Base-by-base conservation (phyloP, 148 eudicot genomes). In the Silene latifolia region DNA sequence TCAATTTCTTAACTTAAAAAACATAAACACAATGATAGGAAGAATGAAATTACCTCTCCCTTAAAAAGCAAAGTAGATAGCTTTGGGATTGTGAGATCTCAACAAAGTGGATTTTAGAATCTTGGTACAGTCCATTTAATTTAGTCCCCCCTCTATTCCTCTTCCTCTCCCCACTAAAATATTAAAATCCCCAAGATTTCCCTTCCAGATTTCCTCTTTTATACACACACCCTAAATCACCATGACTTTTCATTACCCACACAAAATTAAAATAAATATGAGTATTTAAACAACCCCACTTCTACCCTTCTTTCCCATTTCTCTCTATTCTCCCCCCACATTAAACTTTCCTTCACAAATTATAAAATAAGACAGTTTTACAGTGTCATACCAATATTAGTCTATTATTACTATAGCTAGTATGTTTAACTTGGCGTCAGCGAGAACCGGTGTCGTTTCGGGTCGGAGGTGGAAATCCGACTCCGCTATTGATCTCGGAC, bases 91-190 rank as follows among this genome's bases (percentile, higher is more conserved):
- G 76, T 35, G 57, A 73, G 76, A 73, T 73, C 76, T 73, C 20
- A 71, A 67, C 71, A 83, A 83, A 83, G 86, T 83, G 80, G 86
- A 83, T 73, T 73, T 76, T 63, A 73, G 80, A 80, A 79, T 80
- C 82, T 75, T 48, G 19, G 59, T 74, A 74, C 76, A 73, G 62
- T 73, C 66, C 62, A 27, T 75, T 56, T 66, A 10, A 67, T 44
- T 46, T 11, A 69, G 48, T 12, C 69, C 32, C 63, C 67, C 53
- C 63, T 59, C 15, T 7, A 8, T 39, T 7, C 9, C 44, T 39
- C 44, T 39, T 7, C 42, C 53, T 12, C 53, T 47, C 54, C 56
- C 56, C 56, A 51, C 56, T 51, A 6, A 70, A 6, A 70, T 65
- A 68, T 68, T 79, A 79, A 82, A 79, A 74, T 76, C 61, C 78